phyloP scores from a whole-genome alignment of 345 rosid genomes.

The Sonneratia caseolaris region DNA sequence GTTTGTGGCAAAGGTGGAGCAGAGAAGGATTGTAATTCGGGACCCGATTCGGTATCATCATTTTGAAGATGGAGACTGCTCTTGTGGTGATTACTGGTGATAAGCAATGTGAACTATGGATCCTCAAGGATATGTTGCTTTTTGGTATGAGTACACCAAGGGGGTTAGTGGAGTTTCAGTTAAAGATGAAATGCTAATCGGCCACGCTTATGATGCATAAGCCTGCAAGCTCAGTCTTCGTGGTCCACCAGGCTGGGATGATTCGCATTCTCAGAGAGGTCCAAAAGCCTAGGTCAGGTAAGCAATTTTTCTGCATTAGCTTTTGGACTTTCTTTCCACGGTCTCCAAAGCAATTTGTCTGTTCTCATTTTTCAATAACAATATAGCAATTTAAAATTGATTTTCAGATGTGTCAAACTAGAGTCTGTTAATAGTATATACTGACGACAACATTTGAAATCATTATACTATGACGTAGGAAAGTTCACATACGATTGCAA shows the following conservation, averaged over 20 bases:
- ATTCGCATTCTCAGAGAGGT: constrained; percentile 82
- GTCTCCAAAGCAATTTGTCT: no score
- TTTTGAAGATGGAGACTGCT: neutral
- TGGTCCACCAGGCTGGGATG: constrained; percentile 87
- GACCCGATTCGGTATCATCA: neutral
- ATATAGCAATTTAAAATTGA: no score
- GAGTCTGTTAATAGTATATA: no score
- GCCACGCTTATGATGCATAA: no score
- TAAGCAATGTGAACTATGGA: neutral
- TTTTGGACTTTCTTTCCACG: neutral
- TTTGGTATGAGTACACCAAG: neutral
- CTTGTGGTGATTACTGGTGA: constrained; percentile 5
- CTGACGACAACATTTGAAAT: no score
- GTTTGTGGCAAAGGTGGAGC: neutral
- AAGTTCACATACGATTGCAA: no score
- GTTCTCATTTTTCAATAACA: no score
- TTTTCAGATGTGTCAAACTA: no score
- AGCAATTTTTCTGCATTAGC: constrained; percentile 9
- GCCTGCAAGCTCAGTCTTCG: constrained; percentile 62
- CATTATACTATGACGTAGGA: no score
- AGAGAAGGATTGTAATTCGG: neutral
- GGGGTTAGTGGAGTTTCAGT: neutral
- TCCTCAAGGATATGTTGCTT: neutral
- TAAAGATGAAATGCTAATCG: neutral
- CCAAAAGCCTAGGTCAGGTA: constrained; percentile 79